Evolutionary conservation across 2,329 filamentous ascomycete genomes (phyloP), one percentile per base, ranked within the genome.

Genomic region (Trichoderma hamatum): DNA sequence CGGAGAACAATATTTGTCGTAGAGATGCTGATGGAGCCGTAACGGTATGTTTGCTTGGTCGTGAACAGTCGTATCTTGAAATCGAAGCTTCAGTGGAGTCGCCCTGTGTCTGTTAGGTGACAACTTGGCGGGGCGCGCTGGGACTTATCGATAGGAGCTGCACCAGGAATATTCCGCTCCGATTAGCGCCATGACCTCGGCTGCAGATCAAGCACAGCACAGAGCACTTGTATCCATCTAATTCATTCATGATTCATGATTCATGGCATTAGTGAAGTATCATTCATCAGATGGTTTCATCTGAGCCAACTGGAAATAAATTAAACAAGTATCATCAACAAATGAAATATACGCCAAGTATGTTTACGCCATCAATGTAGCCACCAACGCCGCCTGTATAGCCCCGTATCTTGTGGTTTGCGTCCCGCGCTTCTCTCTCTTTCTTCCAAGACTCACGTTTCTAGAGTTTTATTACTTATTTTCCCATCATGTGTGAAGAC

Each of bases 61-160:
- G 26, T 36, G 36, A 43, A 21, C 14, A 28, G 56, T 2, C 13
- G 43, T n/a, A 26, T 61, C 46, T 43, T 54, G 58, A 26, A 60
- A 24, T 49, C 34, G 5, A 49, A 68, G 66, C 58, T 68, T 32
- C n/a, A 49, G 66, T 68, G 66, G 66, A 68, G 66, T 58, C 28
- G 9, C 21, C 5, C 24, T 32, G 16, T 2, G 9, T 30, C 34
- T 34, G 32, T 39, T 39, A 55, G 32, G 66, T 62, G 56, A 64
- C 58, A 55, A 32, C 39, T 43, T 52, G 56, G 69, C 66, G 69
- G 68, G 70, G 66, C 51, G 30, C 32, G 32, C 34, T 26, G 54
- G 56, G 34, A 54, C 69, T 69, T 72, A 72, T 72, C 70, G 69
- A 72, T 72, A 72, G 67, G 63, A 32, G 16, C 46, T 52, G 43